Base-by-base conservation (phyloP, 2,329 filamentous ascomycete species). In the Raffaelea arxii region DNA sequence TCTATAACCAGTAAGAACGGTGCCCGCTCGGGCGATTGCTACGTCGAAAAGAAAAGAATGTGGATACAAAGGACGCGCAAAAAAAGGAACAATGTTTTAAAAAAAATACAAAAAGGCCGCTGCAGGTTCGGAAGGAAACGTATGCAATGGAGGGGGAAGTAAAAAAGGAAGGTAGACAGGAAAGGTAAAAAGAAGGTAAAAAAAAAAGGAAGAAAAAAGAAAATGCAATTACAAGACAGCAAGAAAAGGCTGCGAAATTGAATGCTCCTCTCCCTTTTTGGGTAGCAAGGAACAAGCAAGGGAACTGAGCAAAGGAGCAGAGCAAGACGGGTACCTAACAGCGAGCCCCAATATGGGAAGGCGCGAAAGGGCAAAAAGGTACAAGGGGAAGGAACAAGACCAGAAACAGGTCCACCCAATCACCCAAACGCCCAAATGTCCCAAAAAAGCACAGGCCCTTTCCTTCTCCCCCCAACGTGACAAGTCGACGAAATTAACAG, bases 341-440 rank as follows among this genome's bases (percentile, higher is more conserved):
- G n/a, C n/a, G n/a, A n/a, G n/a, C n/a, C n/a, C 46, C 46, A 48
- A 46, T 41, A 46, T 46, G 46, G 47, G 49, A 42, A 48, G 48
- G 49, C 25, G 46, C 36, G 43, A 30, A 23, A n/a, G 41, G 38
- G 41, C 45, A 36, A 30, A 21, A n/a, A n/a, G n/a, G n/a, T n/a
- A n/a, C n/a, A n/a, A n/a, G n/a, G n/a, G n/a, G n/a, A n/a, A n/a
- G n/a, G n/a, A n/a, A n/a, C n/a, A n/a, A n/a, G n/a, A n/a, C n/a
- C n/a, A n/a, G n/a, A n/a, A n/a, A n/a, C n/a, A n/a, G n/a, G n/a
- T n/a, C n/a, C n/a, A n/a, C n/a, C n/a, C n/a, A n/a, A n/a, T n/a
- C n/a, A n/a, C n/a, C n/a, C n/a, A n/a, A n/a, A n/a, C n/a, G n/a
- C n/a, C n/a, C n/a, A n/a, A n/a, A n/a, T n/a, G n/a, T n/a, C n/a